Conservation (phyloP, 2,329 filamentous ascomycete species). For the Neofusicoccum kwambonambiense region DNA sequence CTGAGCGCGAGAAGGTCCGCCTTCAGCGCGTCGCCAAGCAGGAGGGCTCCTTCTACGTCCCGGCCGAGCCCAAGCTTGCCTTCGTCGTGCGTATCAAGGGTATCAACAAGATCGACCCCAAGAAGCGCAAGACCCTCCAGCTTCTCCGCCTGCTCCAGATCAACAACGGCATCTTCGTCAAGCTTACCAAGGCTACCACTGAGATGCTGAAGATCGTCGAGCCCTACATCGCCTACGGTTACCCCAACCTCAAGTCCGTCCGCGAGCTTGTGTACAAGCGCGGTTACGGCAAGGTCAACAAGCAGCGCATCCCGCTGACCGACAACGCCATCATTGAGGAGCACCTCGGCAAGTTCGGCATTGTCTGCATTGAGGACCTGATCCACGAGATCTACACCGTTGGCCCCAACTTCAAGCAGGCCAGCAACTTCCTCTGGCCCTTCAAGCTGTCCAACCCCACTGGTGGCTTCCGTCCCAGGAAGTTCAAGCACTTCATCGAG, state of each 20-base stretch:
- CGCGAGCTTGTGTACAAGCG: slow-evolving; percentile 98
- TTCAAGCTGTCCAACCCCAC: slow-evolving; percentile 99
- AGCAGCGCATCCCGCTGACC: slow-evolving; percentile 93
- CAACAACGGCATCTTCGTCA: slow-evolving; percentile 99
- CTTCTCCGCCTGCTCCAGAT: slow-evolving; percentile 99
- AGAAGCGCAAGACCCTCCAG: slow-evolving; percentile 99
- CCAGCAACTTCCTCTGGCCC: slow-evolving; percentile 98
- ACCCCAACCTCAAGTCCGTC: slow-evolving; percentile 98
- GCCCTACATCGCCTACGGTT: slow-evolving; percentile 98
- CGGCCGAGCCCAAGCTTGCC: slow-evolving; percentile 92
- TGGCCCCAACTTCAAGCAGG: slow-evolving; percentile 97
- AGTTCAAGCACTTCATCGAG: slow-evolving; percentile 99
- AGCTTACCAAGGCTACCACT: slow-evolving; percentile 91
- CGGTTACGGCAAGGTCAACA: slow-evolving; percentile 97
- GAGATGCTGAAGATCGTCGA: slow-evolving; percentile 99
- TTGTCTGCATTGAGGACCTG: slow-evolving; percentile 98
- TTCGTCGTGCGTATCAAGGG: slow-evolving; percentile 99
- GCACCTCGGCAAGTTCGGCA: slow-evolving; percentile 95
- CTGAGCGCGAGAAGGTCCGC: slow-evolving; percentile 97
- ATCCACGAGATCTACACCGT: slow-evolving; percentile 99
- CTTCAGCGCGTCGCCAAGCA: slow-evolving; percentile 86
- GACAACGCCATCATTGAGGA: slow-evolving; percentile 98
- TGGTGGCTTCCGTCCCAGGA: slow-evolving; percentile 91
- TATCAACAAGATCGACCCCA: slow-evolving; percentile 99
- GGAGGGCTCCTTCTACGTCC: slow-evolving; percentile 90